These are phyloP conservation scores for Ascochyta rabiei DNA, from an alignment of 2,329 filamentous ascomycete genomes.

Conservation along the genomic window DNA sequence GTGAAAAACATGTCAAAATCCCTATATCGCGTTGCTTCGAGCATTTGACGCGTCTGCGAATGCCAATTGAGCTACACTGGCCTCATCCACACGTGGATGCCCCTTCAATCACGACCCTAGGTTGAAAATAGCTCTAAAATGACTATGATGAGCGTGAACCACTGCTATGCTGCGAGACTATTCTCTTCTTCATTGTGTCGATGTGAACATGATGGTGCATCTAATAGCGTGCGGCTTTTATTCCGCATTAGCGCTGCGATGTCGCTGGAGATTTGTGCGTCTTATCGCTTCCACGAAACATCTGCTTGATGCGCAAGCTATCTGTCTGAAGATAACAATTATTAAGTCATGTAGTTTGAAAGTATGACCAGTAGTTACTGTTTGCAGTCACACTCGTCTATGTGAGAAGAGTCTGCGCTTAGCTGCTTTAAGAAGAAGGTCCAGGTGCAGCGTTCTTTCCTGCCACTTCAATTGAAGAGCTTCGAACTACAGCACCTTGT, in stretches of 20 bases:
- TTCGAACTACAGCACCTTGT: neutral
- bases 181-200: neutral
- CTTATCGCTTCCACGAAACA: neutral
- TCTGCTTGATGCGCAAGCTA: neutral
- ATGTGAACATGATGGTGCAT: neutral
- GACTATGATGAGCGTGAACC: neutral
- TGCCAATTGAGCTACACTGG: neutral
- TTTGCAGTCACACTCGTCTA: neutral
- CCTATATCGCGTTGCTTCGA: too few species aligned
- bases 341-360: neutral
- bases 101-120: neutral
- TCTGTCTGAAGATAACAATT: neutral
- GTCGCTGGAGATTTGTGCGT: neutral
- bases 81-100: neutral
- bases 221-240: neutral
- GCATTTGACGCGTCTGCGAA: neutral
- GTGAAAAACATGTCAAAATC: neutral
- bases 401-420: neutral
- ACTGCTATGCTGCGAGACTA: neutral
- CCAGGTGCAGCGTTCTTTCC: neutral
- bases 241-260: neutral
- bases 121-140: neutral
- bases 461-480: neutral
- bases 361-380: neutral
- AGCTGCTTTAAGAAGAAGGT: slow-evolving; percentile 3